A percentile compares a stretch with the other conserved stretches of the same genome.
phyloP scores from a whole-genome alignment of 139 green algal species.

The Haematococcus lacustris region DNA sequence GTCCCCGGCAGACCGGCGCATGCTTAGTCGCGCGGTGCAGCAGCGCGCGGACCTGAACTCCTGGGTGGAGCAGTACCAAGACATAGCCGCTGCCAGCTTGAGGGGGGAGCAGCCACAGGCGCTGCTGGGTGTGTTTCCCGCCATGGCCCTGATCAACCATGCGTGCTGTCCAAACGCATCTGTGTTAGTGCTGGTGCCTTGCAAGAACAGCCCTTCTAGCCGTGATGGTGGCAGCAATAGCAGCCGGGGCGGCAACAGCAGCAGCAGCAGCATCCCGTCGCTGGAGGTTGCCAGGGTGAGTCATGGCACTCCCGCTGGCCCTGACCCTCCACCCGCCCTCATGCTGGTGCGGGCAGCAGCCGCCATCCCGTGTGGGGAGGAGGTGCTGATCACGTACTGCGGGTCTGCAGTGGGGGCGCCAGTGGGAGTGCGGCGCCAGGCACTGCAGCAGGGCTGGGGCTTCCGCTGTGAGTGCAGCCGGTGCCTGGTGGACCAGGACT shows the following conservation, averaged over 20 bases:
- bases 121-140: not conserved
- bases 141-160: constrained; percentile 1
- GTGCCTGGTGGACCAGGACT: not conserved
- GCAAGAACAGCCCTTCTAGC: too few species aligned
- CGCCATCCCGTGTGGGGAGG: not conserved
- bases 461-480: not conserved
- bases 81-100: not conserved
- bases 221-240: too few species aligned
- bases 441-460: not conserved
- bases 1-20: too few species aligned
- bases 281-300: too few species aligned
- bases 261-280: too few species aligned
- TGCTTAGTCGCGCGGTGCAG: not conserved
- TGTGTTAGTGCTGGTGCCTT: not conserved
- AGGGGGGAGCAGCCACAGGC: not conserved
- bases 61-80: not conserved
- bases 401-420: too few species aligned
- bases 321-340: too few species aligned
- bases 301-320: too few species aligned
- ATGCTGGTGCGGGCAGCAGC: not conserved
- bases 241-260: too few species aligned
- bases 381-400: not conserved
- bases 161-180: not conserved
- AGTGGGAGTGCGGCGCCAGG: not conserved
- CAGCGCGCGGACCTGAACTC: not conserved